These are phyloP conservation scores for Phytopythium delawarense DNA, from an alignment of 352 stramenopile species.

Conservation along the genomic window DNA sequence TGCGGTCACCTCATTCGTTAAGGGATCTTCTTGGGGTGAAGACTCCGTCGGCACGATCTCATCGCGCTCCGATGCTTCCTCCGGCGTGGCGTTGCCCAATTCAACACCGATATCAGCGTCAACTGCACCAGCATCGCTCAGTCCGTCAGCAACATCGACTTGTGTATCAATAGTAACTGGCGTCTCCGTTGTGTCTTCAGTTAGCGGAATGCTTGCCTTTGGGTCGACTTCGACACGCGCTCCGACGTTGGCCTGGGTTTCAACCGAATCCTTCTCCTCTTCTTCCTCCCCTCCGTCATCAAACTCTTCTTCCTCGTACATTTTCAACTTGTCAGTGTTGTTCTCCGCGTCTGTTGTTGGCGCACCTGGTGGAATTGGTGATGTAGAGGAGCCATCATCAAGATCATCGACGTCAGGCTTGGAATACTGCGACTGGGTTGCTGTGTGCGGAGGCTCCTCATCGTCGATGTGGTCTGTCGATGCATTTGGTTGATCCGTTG, in stretches of 20 bases:
- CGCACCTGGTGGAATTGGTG: not conserved
- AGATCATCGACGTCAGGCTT: not conserved
- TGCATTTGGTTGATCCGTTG: not conserved
- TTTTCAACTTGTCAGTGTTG: slow-evolving; percentile 8
- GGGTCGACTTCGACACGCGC: not conserved
- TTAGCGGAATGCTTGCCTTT: too few species aligned
- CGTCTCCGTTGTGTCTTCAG: too few species aligned
- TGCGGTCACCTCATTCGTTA: too few species aligned
- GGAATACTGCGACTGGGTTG: not conserved
- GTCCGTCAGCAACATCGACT: not conserved
- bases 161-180: not conserved
- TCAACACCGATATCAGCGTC: not conserved
- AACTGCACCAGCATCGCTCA: not conserved
- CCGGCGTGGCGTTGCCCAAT: too few species aligned
- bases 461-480: not conserved
- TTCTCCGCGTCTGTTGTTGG: too few species aligned
- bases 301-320: slow-evolving; percentile 35
- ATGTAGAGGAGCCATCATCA: not conserved
- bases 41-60: too few species aligned
- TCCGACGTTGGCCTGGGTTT: not conserved
- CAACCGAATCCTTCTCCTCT: not conserved
- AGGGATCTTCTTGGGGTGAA: too few species aligned
- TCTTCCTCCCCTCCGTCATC: slow-evolving; percentile 13
- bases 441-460: not conserved
- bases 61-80: too few species aligned